Conservation (phyloP, 1,284 basidiomycete genomes). For the Moniliella sp. region DNA sequence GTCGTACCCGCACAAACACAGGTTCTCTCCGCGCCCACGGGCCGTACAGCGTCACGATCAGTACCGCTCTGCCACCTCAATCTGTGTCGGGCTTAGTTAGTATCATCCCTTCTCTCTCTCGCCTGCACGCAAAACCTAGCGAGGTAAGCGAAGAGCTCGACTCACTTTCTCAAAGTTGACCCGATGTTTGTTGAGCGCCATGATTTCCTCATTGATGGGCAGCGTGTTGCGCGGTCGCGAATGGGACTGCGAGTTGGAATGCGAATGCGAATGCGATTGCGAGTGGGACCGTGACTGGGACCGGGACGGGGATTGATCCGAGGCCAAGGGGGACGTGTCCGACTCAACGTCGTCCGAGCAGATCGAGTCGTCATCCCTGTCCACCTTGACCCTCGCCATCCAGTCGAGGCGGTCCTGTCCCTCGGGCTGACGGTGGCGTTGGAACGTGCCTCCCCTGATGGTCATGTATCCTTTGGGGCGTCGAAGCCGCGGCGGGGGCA, state of each 20-base stretch:
- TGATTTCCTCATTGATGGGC: constrained; percentile 13
- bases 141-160: not conserved
- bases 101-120: not conserved
- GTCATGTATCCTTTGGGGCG: no score
- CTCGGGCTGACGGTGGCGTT: no score
- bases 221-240: not conserved
- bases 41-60: constrained; percentile 22
- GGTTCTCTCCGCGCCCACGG: constrained; percentile 21
- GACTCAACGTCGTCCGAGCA: no score
- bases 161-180: constrained; percentile 17
- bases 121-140: not conserved
- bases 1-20: constrained; percentile 19
- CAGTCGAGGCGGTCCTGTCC: no score
- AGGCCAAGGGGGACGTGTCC: no score
- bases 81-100: constrained; percentile 1
- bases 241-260: constrained; percentile 1
- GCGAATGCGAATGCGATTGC: no score
- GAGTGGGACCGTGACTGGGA: no score
- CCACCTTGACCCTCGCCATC: not conserved
- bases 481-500: no score
- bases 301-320: no score
- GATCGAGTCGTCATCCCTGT: no score
- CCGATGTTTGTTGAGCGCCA: constrained; percentile 13
- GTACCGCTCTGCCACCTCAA: constrained; percentile 15
- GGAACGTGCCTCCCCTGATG: no score